These are phyloP conservation scores for Dryadomyces quercivorus DNA, from an alignment of 2,329 filamentous ascomycete genomes.

Conservation along the genomic window DNA sequence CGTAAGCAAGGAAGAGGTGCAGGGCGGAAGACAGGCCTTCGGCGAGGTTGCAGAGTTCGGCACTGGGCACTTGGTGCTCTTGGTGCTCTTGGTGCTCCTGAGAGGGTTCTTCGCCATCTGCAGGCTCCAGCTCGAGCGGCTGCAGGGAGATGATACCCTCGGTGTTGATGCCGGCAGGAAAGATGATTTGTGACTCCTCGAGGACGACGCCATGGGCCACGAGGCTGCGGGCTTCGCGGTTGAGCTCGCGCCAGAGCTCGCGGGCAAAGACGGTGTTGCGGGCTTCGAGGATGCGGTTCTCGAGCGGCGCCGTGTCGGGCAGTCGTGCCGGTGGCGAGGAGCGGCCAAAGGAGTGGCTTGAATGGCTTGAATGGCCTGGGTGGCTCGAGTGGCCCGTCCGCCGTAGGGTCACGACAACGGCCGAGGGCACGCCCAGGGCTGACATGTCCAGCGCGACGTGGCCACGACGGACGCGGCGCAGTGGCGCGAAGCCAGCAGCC, in stretches of 20 bases:
- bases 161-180: constrained; percentile 38
- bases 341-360: constrained; percentile 38
- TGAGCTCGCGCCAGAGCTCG: constrained; percentile 84
- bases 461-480: constrained; percentile 64
- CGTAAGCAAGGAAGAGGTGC: constrained; percentile 64
- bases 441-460: constrained; percentile 61
- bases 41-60: constrained; percentile 38
- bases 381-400: neutral
- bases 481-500: constrained; percentile 65
- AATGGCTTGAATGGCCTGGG: constrained; percentile 43
- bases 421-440: constrained; percentile 29
- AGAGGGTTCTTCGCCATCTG: neutral
- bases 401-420: constrained; percentile 7
- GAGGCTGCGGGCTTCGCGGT: constrained; percentile 65
- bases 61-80: neutral
- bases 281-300: constrained; percentile 59
- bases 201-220: constrained; percentile 58
- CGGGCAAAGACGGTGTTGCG: constrained; percentile 71
- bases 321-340: constrained; percentile 38
- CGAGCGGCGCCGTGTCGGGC: constrained; percentile 45
- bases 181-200: constrained; percentile 43
- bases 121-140: constrained; percentile 35
- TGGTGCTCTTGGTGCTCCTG: neutral
- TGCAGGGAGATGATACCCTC: constrained; percentile 58
- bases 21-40: constrained; percentile 55